phyloP scores from a whole-genome alignment of 164 flowering plant species.

The Cinnamomum chago region DNA sequence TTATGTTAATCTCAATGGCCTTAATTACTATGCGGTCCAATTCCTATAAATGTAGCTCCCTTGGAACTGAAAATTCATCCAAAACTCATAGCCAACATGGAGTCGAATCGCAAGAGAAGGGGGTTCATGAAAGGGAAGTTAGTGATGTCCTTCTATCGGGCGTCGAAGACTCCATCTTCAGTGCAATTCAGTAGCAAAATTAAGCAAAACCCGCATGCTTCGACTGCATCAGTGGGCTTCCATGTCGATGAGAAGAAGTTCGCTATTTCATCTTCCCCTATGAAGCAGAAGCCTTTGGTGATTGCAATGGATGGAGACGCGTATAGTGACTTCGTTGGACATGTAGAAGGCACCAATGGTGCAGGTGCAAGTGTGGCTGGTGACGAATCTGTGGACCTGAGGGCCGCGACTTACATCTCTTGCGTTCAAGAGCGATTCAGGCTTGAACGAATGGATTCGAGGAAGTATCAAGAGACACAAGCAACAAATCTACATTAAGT shows the following conservation, averaged over 20 bases:
- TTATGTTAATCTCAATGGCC: not conserved
- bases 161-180: not conserved
- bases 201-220: not conserved
- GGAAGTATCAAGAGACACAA: not conserved
- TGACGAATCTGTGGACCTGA: not conserved
- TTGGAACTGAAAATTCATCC: not conserved
- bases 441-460: slow-evolving; percentile 1
- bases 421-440: slow-evolving; percentile 7
- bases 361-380: not conserved
- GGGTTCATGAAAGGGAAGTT: slow-evolving; percentile 10
- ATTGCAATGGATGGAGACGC: not conserved
- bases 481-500: not conserved
- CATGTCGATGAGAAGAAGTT: not conserved
- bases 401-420: not conserved
- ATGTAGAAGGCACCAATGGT: not conserved
- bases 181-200: not conserved
- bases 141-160: slow-evolving; percentile 5
- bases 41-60: not conserved
- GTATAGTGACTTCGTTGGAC: not conserved
- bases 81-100: not conserved
- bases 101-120: not conserved
- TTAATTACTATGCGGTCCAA: not conserved
- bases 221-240: slow-evolving; percentile 1
- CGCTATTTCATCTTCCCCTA: no score
- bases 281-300: not conserved